Evolutionary conservation across 2,329 filamentous ascomycete genomes (phyloP).

Genomic region (Xylariaceae sp.): DNA sequence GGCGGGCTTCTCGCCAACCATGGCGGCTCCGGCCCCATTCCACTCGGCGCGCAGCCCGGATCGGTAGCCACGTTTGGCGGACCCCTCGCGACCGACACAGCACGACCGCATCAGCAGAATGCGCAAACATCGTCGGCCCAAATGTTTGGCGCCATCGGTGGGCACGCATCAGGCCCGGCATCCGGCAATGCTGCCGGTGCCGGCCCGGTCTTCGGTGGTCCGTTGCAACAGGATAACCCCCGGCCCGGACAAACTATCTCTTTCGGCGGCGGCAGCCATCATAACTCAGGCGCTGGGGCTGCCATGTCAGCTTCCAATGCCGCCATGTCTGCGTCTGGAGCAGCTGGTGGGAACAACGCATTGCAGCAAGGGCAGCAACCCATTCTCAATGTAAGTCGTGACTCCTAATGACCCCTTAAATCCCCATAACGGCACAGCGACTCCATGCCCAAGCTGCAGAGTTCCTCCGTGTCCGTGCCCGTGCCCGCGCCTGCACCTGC

Average conservation of each 20-base stretch:
- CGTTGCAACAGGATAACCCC: conserved; percentile 56
- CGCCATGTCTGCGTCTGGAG: conserved; percentile 33
- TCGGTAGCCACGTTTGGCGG: conserved; percentile 48
- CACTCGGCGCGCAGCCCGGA: conserved; percentile 48
- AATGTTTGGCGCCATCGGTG: conserved; percentile 44
- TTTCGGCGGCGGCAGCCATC: conserved; percentile 45
- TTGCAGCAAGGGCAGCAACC: conserved; percentile 38
- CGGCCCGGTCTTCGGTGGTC: conserved; percentile 63
- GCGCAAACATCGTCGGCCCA: conserved; percentile 46
- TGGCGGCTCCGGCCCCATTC: conserved; percentile 52
- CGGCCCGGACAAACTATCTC: conserved; percentile 57
- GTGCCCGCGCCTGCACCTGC: neutral
- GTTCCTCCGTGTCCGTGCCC: neutral
- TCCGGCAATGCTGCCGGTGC: conserved; percentile 52
- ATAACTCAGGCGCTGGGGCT: conserved; percentile 43
- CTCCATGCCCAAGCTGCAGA: neutral
- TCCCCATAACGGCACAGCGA: neutral
- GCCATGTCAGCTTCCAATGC: conserved; percentile 35
- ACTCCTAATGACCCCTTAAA: neutral
- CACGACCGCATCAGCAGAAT: conserved; percentile 47
- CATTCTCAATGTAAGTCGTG: conserved; percentile 61
- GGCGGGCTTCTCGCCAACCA: conserved; percentile 79
- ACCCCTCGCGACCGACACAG: conserved; percentile 48
- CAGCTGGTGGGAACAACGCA: conserved; percentile 36
- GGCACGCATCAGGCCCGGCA: conserved; percentile 21